Base-by-base conservation (phyloP, 768 basidiomycete species). In the Tulasnella sp. region DNA sequence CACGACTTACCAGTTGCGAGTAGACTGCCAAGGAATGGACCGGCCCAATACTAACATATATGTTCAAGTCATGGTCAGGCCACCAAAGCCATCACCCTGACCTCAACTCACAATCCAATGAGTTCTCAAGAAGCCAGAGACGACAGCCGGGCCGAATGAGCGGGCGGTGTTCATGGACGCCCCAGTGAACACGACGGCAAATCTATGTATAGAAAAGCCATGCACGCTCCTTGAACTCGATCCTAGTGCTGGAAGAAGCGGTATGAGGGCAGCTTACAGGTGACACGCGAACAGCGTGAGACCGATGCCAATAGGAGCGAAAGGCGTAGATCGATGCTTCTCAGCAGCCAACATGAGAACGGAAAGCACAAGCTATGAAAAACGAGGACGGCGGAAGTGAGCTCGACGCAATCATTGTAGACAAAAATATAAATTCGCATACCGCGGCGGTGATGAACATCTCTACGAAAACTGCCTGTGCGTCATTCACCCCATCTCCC, bases 331-430 rank as follows among this genome's bases (percentile, higher is more conserved):
- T 25, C 73, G 70, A 63, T 84, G 83, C 69, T 85, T 85, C 69
- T 85, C 84, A 15, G 80, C 80, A 3, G 84, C 84, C 24, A 85
- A 68, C 82, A 85, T 84, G 62, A 85, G 76, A n/a, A 84, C 80
- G 4, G 84, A 73, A 12, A 83, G 68, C 44, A 60, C 44, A 7
- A 65, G 62, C 62, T 63, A 41, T 21, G n/a, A 42, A 12, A 2
- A 3, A 42, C 12, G 34, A 10, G 49, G 34, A 5, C 21, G 5
- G 24, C 15, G 49, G 11, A 11, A 11, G 49, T 45, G 3, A 21
- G 29, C 19, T 8, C 15, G 12, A 1, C 1, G 4, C 27, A 17
- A 8, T 27, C 4, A 22, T 25, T 43, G 38, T 21, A 2, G 38
- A n/a, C n/a, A n/a, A n/a, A n/a, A n/a, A n/a, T 31, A n/a, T 24